Evolutionary conservation across 2,329 filamentous ascomycete species (phyloP).

Genomic region (Alternaria sp.): DNA sequence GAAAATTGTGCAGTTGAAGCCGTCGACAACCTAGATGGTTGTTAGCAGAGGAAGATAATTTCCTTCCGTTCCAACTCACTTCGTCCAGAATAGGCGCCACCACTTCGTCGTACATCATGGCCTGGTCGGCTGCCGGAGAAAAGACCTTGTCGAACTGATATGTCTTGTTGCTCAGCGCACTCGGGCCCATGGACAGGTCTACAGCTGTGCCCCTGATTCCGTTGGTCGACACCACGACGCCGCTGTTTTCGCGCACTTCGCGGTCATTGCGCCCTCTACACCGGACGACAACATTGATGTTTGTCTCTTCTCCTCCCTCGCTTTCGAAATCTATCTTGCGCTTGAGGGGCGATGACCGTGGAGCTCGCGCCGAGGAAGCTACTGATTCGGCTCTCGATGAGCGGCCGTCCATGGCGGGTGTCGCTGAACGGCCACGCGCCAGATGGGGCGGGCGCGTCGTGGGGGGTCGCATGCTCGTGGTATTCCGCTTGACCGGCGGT

Average conservation of each 20-base stretch:
- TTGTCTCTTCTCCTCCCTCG: conserved; percentile 78
- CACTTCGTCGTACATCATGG: conserved; percentile 93
- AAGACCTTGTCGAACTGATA: conserved; percentile 98
- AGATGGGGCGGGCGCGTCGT: conserved; percentile 58
- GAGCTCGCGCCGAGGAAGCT: conserved; percentile 57
- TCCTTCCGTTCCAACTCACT: conserved; percentile 56
- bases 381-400: conserved; percentile 75
- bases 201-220: conserved; percentile 86
- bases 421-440: conserved; percentile 58
- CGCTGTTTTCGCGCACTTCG: conserved; percentile 92
- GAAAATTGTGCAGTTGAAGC: conserved; percentile 98
- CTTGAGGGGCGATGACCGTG: conserved; percentile 65
- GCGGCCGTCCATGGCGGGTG: conserved; percentile 57
- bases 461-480: conserved; percentile 60
- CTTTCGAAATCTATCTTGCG: conserved; percentile 84
- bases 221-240: conserved; percentile 86
- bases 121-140: conserved; percentile 91
- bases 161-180: conserved; percentile 90
- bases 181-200: conserved; percentile 89
- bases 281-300: conserved; percentile 96
- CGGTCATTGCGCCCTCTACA: conserved; percentile 92
- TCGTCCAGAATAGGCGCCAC: conserved; percentile 92
- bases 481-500: conserved; percentile 57
- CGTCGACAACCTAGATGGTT: conserved; percentile 75
- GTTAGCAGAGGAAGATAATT: conserved; percentile 9